A percentile compares a stretch with the other conserved stretches of the same genome.
phyloP scores from a whole-genome alignment of 176 grass and related monocot species.

The Oryza officinalis region DNA sequence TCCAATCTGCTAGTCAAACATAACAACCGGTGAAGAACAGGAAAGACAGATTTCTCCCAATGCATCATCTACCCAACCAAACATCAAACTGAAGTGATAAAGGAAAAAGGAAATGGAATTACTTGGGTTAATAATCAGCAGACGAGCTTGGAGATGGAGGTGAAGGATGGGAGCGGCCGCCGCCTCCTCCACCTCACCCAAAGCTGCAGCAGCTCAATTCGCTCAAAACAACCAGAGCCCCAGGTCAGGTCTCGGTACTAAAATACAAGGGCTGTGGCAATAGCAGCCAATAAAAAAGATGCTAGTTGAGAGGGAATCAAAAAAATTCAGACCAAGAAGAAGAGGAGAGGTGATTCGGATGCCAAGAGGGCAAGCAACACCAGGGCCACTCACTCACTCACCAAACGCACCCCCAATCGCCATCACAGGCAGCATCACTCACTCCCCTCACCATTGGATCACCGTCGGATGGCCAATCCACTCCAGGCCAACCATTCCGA shows the following conservation, averaged over 20 bases:
- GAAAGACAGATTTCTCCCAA: not conserved
- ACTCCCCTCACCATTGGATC: constrained; percentile 43
- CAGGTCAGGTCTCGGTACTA: not conserved
- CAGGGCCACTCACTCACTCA: not conserved
- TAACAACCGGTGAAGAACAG: not conserved
- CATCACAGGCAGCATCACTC: constrained; percentile 5
- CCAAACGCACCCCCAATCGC: not conserved
- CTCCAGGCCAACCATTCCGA: constrained; percentile 46
- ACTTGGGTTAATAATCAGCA: not conserved
- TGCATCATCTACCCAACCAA: not conserved
- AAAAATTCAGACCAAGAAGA: constrained; percentile 29
- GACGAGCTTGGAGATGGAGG: not conserved
- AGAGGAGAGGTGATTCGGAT: constrained; percentile 19
- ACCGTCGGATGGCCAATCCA: constrained; percentile 39
- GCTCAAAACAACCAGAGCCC: not conserved
- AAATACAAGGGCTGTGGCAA: not conserved
- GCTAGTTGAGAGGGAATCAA: not conserved
- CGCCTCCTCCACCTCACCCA: not conserved
- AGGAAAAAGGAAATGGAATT: not conserved
- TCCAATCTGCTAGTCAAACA: not conserved
- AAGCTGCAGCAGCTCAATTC: not conserved
- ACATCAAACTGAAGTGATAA: not conserved
- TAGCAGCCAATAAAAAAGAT: not conserved
- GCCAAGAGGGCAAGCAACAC: not conserved
- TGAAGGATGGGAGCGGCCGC: not conserved